phyloP scores from a whole-genome alignment of 192 early-diverging fungal species.

The Podila minutissima region DNA sequence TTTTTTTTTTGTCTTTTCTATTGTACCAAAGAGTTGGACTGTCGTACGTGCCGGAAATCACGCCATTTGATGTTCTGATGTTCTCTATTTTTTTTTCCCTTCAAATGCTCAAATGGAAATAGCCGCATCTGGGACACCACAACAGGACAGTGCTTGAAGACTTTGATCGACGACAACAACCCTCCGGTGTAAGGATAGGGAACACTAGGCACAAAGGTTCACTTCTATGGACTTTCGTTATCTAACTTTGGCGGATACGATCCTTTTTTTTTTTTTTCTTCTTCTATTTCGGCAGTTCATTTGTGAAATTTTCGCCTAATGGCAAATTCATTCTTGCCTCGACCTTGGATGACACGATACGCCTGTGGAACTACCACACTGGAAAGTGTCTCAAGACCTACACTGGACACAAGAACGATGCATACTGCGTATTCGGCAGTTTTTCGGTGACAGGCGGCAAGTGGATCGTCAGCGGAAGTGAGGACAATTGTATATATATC shows the following conservation, averaged over 20 bases:
- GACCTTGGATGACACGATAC: conserved; percentile 91
- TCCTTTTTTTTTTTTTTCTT: background rate
- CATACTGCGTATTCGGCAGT: conserved; percentile 93
- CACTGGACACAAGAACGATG: conserved; percentile 88
- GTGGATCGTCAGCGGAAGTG: conserved; percentile 97
- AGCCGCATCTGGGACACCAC: conserved; percentile 99
- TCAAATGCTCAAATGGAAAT: background rate
- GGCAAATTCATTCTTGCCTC: conserved; percentile 98
- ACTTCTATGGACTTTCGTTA: too few relatives aligned
- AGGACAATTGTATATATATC: conserved; percentile 94
- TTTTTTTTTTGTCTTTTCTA: conserved; percentile 2
- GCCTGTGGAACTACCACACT: conserved; percentile 94
- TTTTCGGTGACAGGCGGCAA: conserved; percentile 94
- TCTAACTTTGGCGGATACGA: background rate
- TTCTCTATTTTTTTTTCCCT: background rate
- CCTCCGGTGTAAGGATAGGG: conserved; percentile 81
- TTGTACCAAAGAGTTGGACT: background rate
- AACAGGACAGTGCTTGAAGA: conserved; percentile 98
- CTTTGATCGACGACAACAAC: conserved; percentile 94
- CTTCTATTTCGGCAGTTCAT: conserved; percentile 64
- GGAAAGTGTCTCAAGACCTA: conserved; percentile 98
- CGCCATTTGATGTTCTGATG: background rate
- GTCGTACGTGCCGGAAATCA: background rate
- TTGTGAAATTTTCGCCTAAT: conserved; percentile 99
- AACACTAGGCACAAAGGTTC: background rate